Conservation (phyloP, 1,284 basidiomycete genomes). For the Puccinia horiana region DNA sequence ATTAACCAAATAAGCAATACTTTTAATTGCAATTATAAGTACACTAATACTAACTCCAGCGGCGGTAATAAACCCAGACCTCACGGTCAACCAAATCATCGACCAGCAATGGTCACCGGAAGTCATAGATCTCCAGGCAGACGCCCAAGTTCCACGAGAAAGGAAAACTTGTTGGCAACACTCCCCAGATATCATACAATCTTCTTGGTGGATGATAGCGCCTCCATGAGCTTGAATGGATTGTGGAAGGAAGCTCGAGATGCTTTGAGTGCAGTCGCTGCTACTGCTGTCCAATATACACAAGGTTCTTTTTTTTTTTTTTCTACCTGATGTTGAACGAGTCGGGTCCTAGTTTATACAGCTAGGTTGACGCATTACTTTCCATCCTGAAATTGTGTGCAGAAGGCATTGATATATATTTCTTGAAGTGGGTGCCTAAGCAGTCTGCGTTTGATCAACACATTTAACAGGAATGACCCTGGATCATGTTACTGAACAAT, state of each 20-base stretch:
- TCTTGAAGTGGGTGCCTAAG: conserved; percentile 29
- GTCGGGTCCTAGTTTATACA: not conserved
- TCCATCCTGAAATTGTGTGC: not conserved
- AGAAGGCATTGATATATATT: conserved; percentile 48
- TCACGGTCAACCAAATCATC: not conserved
- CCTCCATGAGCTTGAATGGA: conserved; percentile 28
- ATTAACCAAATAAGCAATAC: conserved; percentile 4
- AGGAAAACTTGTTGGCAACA: conserved; percentile 33
- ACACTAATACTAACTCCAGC: not conserved
- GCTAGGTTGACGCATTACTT: not conserved
- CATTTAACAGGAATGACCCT: not conserved
- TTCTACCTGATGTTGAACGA: not conserved
- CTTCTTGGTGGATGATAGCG: conserved; percentile 44
- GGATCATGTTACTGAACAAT: not conserved
- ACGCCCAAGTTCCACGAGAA: not conserved
- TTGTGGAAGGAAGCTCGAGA: conserved; percentile 33
- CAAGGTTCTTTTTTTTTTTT: not conserved
- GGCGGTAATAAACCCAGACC: not conserved
- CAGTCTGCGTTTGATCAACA: not conserved
- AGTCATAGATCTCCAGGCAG: not conserved
- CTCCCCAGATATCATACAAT: conserved; percentile 36
- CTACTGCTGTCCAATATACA: conserved; percentile 20
- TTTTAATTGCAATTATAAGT: not conserved
- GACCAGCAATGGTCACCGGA: not conserved
- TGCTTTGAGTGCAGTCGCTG: conserved; percentile 34